phyloP scores from a whole-genome alignment of 345 rosid species.

The Moricandia arvensis region DNA sequence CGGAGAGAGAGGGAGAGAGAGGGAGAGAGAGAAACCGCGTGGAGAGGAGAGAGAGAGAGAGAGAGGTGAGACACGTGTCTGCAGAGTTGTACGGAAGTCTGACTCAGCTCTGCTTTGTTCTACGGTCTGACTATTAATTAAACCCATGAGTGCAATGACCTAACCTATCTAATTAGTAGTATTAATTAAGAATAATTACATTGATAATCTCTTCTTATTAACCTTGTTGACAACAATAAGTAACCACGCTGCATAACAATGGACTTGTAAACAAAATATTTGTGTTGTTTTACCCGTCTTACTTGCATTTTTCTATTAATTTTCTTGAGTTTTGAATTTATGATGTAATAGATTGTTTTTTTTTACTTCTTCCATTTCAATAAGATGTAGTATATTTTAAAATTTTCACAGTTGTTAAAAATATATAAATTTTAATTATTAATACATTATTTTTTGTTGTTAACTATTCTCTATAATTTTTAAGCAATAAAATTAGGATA shows the following conservation, averaged over 20 bases:
- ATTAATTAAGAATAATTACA: not conserved
- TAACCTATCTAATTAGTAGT: not conserved
- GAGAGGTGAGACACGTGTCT: constrained; percentile 41
- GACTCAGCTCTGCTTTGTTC: constrained; percentile 30
- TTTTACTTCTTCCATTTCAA: too few relatives aligned
- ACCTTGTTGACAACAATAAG: not conserved
- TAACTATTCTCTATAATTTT: too few relatives aligned
- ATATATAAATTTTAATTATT: too few relatives aligned
- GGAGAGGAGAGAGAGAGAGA: constrained; percentile 5
- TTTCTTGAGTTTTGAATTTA: too few relatives aligned
- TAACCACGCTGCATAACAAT: not conserved
- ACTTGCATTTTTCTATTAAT: too few relatives aligned
- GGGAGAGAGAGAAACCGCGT: constrained; percentile 37
- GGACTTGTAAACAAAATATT: not conserved
- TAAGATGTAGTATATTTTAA: too few relatives aligned
- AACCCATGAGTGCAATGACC: not conserved
- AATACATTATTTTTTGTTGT: too few relatives aligned
- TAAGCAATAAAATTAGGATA: too few relatives aligned
- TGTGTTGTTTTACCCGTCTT: too few relatives aligned
- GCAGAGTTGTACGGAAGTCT: constrained; percentile 36
- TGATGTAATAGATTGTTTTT: too few relatives aligned
- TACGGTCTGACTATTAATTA: constrained; percentile 6
- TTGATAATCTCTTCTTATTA: not conserved
- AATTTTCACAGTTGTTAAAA: too few relatives aligned
- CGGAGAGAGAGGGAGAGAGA: constrained; percentile 24